Base-by-base conservation (phyloP, 371 early-diverging fungal species). In the Lichtheimia corymbifera region DNA sequence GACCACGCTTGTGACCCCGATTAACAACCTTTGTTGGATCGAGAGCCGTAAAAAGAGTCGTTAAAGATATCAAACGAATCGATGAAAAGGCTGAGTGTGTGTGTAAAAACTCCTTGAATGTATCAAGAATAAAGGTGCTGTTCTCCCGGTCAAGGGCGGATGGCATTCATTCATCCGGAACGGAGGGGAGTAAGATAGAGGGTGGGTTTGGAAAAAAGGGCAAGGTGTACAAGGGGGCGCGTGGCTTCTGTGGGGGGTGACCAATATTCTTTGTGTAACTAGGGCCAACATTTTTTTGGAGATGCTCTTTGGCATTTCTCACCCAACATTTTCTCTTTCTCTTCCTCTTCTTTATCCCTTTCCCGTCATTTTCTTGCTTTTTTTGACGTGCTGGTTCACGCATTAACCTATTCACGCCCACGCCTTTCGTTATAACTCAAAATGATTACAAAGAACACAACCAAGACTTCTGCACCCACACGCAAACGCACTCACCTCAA, bases 401-500 rank as follows among this genome's bases (percentile, higher is more conserved):
- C 47, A 47, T 14, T 6, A 47, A n/a, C n/a, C n/a, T 18, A 18
- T 22, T n/a, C 22, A 47, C 47, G 18, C 47, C 22, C 47, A 47
- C 22, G 5, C n/a, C 47, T 18, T 47, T 18, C 47, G 11, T 18
- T 47, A 47, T 22, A 47, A 5, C 22, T n/a, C n/a, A 47, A 9
- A 22, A 47, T 47, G 47, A 47, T 47, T 2, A 47, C 47, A 47
- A 47, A 47, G 22, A 47, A 47, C 47, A 35, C 35, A 35, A 35
- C 35, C 35, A 35, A 35, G 9, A 7, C 18, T 22, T 43, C 50
- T 3, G 30, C 49, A 22, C 62, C 58, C 1, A 66, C 64, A 22
- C 68, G 68, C 45, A 68, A 68, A 50, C 60, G 68, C 24, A 68
- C 68, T 53, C 84, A 59, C 43, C 43, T 69, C 42, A 69, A 65